Evolutionary conservation across 2,329 filamentous ascomycete genomes (phyloP).

Genomic region (Hypoxylon sp.): DNA sequence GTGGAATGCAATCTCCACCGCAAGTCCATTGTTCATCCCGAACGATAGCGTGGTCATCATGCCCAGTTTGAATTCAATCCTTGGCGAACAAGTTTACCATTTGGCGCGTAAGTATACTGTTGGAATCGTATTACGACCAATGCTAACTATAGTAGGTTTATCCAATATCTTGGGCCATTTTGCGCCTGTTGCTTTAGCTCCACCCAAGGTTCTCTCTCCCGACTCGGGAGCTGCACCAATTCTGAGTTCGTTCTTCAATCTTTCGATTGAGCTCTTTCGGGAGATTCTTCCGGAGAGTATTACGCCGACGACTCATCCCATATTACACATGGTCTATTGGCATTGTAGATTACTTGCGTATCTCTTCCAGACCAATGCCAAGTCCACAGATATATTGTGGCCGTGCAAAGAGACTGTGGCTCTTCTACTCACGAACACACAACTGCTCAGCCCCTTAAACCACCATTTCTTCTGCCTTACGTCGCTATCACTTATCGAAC

Average conservation of each 20-base stretch:
- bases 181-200: constrained; percentile 61
- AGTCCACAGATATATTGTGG: constrained; percentile 71
- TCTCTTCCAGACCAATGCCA: constrained; percentile 69
- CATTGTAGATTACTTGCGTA: constrained; percentile 76
- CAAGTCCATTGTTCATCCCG: constrained; percentile 73
- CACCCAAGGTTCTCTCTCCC: constrained; percentile 60
- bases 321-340: constrained; percentile 79
- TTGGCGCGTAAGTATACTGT: constrained; percentile 70
- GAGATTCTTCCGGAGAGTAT: constrained; percentile 73
- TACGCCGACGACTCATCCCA: constrained; percentile 65
- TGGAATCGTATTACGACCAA: too few species aligned
- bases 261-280: constrained; percentile 75
- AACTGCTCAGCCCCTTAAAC: constrained; percentile 73
- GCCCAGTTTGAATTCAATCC: constrained; percentile 69
- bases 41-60: constrained; percentile 73
- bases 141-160: constrained; percentile 60
- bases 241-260: constrained; percentile 66
- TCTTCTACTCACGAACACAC: constrained; percentile 69
- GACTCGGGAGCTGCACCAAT: constrained; percentile 59
- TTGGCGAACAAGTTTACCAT: constrained; percentile 76
- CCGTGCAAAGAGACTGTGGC: constrained; percentile 71
- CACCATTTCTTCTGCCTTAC: constrained; percentile 76
- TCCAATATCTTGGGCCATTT: constrained; percentile 72
- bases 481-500: constrained; percentile 72
- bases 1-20: constrained; percentile 79